Conservation (phyloP, 2,329 filamentous ascomycete species). For the Dryadomyces quercus-mongolicae region DNA sequence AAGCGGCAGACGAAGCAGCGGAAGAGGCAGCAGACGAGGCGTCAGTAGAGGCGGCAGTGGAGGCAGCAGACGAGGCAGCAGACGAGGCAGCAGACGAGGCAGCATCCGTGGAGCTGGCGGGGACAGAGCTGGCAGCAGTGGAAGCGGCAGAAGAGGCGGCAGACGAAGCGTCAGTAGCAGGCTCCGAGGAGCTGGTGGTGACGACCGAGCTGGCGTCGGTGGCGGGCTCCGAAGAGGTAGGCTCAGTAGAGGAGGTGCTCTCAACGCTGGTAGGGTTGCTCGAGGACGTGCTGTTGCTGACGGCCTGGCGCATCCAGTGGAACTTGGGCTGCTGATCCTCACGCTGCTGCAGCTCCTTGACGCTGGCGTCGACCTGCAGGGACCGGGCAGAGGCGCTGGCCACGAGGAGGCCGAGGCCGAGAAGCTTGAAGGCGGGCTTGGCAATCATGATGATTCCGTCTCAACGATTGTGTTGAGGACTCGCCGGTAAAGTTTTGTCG, state of each 20-base stretch:
- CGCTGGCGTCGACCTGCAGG: background rate
- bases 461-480: background rate
- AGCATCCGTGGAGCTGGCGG: background rate
- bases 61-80: background rate
- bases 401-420: background rate
- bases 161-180: background rate
- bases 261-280: background rate
- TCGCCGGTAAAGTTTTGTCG: too few relatives aligned
- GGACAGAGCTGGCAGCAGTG: background rate
- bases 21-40: background rate
- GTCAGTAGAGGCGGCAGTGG: background rate
- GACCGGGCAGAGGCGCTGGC: background rate
- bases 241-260: background rate
- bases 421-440: background rate
- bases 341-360: background rate
- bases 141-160: background rate
- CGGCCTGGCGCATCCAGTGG: background rate
- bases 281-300: background rate
- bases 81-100: background rate
- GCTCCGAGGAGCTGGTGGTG: background rate
- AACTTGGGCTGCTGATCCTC: background rate
- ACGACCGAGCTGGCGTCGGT: conserved; percentile 7
- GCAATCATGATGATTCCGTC: background rate
- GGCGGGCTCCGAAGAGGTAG: conserved; percentile 15
- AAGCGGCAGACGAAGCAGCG: background rate